Percentiles rank a stretch among this genome's conserved stretches.
Evolutionary conservation across 2,329 filamentous ascomycete genomes (phyloP).

Genomic region (Ophiocordyceps sinensis): DNA sequence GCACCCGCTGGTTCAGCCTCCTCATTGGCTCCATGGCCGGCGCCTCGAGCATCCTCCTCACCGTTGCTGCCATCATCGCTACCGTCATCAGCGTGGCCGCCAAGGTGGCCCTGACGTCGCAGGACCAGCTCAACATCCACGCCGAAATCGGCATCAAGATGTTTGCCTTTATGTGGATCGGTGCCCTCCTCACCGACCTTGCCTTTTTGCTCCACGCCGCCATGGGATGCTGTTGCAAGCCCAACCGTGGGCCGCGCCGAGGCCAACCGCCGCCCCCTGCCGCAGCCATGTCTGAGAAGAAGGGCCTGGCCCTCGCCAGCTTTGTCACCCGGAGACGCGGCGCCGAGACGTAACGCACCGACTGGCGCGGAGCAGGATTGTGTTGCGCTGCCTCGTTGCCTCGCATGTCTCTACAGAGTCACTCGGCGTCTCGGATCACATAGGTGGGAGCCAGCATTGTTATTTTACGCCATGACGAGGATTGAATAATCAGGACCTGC

Average conservation of each 20-base stretch:
- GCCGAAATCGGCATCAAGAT: constrained; percentile 57
- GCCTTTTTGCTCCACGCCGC: constrained; percentile 61
- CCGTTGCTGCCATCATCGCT: constrained; percentile 58
- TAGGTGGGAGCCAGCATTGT: no score
- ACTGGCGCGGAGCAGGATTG: no score
- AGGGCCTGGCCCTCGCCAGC: constrained; percentile 8
- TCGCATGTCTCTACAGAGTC: no score
- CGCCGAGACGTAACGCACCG: background rate
- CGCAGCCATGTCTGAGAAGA: constrained; percentile 9
- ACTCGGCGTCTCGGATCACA: no score
- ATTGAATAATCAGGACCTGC: no score
- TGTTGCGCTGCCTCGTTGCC: no score
- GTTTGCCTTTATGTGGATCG: constrained; percentile 86
- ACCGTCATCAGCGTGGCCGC: constrained; percentile 78
- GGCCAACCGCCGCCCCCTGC: constrained; percentile 1
- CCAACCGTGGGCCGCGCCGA: constrained; percentile 7
- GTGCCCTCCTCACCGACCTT: constrained; percentile 48
- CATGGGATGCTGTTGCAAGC: constrained; percentile 60
- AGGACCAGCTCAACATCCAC: constrained; percentile 61
- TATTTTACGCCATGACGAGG: no score
- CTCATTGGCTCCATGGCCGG: constrained; percentile 55
- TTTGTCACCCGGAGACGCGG: constrained; percentile 16
- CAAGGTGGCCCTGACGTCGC: constrained; percentile 56
- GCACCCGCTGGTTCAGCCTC: constrained; percentile 47
- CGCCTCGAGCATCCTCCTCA: constrained; percentile 50